A percentile compares a stretch with the other conserved stretches of the same genome.
Evolutionary conservation across 352 stramenopile species (phyloP).

Genomic region (Phytophthora rubi): DNA sequence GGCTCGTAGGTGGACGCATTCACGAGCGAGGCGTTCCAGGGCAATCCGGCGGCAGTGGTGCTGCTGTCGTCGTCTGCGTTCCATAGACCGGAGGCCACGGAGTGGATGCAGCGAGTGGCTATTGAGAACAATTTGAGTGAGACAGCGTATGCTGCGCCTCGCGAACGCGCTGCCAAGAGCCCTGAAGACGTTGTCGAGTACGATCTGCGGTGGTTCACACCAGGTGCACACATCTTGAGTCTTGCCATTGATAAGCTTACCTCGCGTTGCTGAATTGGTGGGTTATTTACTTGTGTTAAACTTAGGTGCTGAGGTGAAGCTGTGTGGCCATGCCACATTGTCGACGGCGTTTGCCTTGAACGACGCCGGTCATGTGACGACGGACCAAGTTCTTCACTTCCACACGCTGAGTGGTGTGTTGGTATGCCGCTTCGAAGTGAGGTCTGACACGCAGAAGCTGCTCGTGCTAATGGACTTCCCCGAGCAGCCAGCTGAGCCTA

Average conservation of each 20-base stretch:
- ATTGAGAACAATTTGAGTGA: slow-evolving; percentile 94
- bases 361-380: slow-evolving; percentile 48
- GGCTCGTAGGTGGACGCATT: slow-evolving; percentile 72
- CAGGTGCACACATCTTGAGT: slow-evolving; percentile 33
- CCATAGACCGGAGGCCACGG: slow-evolving; percentile 25
- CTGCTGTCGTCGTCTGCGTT: slow-evolving; percentile 50
- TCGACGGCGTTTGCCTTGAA: slow-evolving; percentile 84
- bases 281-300: neutral
- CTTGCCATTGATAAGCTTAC: neutral
- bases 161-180: slow-evolving; percentile 9
- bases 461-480: slow-evolving; percentile 76
- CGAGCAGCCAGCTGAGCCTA: slow-evolving; percentile 17
- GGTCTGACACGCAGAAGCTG: slow-evolving; percentile 28
- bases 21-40: slow-evolving; percentile 64
- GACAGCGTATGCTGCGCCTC: slow-evolving; percentile 86
- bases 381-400: slow-evolving; percentile 61
- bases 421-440: slow-evolving; percentile 38
- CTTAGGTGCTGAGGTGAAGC: slow-evolving; percentile 71
- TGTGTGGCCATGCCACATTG: slow-evolving; percentile 94
- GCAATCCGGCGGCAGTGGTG: slow-evolving; percentile 93
- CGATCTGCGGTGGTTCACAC: slow-evolving; percentile 72
- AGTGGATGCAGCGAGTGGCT: slow-evolving; percentile 82
- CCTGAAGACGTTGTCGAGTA: slow-evolving; percentile 35
- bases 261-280: neutral
- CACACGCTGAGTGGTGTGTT: slow-evolving; percentile 70